Conservation (phyloP, 1,284 basidiomycete species). For the Ustilago bromivora region DNA sequence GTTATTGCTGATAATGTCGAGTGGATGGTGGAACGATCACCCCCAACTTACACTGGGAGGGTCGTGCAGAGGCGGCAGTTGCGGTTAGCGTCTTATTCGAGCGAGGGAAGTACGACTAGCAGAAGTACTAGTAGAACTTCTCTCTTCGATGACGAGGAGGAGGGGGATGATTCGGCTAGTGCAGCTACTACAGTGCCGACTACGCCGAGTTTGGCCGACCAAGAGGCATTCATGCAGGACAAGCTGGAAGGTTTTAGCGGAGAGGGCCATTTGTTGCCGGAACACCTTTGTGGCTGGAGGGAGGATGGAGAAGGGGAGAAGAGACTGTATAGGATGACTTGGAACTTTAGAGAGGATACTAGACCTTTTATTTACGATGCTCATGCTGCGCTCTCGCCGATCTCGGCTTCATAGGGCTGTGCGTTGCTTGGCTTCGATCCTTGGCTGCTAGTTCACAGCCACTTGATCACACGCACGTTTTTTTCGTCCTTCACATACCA, state of each 20-base stretch:
- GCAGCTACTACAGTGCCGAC: slow-evolving; percentile 26
- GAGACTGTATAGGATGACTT: slow-evolving; percentile 29
- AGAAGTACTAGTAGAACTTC: slow-evolving; percentile 24
- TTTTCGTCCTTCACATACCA: not conserved
- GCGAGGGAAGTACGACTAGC: slow-evolving; percentile 29
- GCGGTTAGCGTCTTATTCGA: slow-evolving; percentile 39
- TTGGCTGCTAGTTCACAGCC: not conserved
- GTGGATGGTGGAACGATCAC: slow-evolving; percentile 64
- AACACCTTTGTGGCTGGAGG: slow-evolving; percentile 28
- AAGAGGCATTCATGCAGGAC: slow-evolving; percentile 4
- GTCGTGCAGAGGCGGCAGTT: slow-evolving; percentile 21
- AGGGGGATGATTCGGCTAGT: slow-evolving; percentile 16
- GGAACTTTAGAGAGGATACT: slow-evolving; percentile 38
- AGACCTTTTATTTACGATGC: slow-evolving; percentile 39
- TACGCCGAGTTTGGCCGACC: slow-evolving; percentile 19
- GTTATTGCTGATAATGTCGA: slow-evolving; percentile 66
- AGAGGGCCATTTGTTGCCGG: slow-evolving; percentile 15
- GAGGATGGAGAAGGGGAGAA: slow-evolving; percentile 21
- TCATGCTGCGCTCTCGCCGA: not conserved
- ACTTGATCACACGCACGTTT: not conserved
- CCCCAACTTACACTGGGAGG: slow-evolving; percentile 14
- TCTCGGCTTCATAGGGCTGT: not conserved
- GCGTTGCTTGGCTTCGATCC: not conserved
- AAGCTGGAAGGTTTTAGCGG: not conserved
- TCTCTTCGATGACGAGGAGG: slow-evolving; percentile 28